Evolutionary conservation across 768 basidiomycete genomes (phyloP), one percentile per base, ranked within the genome.

Genomic region (Tylopilus plumbeoviolaceoides): DNA sequence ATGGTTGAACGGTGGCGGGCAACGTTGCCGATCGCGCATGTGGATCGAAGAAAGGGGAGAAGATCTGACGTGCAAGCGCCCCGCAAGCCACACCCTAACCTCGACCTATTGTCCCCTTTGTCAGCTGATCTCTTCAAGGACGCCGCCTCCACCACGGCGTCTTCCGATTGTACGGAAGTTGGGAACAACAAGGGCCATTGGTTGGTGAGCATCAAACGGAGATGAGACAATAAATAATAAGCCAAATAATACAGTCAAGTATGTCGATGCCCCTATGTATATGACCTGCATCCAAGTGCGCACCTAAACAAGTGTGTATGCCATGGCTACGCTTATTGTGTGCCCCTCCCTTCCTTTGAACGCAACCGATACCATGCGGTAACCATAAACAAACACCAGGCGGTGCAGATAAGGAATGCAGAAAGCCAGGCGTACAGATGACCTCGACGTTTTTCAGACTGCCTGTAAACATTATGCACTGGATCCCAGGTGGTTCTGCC

Each of bases 361-460:
- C 82, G 75, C 52, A 87, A 67, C 58, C 77, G 79, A 48, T 76
- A 63, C 76, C 76, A 83, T 0, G 84, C 85, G 17, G 82, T 85
- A 10, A 61, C 72, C 60, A 89, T 69, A 67, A 88, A 88, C 54
- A 87, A 64, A 33, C 77, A 60, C 87, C 86, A 89, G 6, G 83
- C 79, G 44, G 62, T 66, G 15, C 77, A 58, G 10, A 87, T 75
- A 31, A 83, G 60, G 2, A 58, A 45, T 17, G 56, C 72, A 41
- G 74, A 76, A 23, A 79, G 55, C 30, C 68, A 58, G 25, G 77
- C 73, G 54, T 82, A 85, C 1, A 80, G 18, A 52, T 72, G 59
- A 2, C 87, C 87, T 39, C 85, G 70, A 55, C 68, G 64, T 30
- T 61, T 67, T 63, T 82, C 78, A 44, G 64, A 63, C 48, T 51